Conservation (phyloP, 78 protist species). For the Dictyostelium brefeldianum region DNA sequence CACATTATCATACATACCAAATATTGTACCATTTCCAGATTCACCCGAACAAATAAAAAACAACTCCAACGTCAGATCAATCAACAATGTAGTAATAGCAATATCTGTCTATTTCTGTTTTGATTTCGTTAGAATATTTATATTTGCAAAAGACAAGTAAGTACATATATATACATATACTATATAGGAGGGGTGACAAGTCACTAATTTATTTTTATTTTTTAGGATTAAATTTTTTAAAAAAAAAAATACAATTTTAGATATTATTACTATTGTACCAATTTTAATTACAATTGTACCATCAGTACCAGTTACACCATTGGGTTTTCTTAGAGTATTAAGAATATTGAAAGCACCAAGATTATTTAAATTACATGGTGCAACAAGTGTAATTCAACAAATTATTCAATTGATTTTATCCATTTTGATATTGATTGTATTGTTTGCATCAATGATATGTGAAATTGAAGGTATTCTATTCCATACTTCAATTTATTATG, state of each 20-base stretch:
- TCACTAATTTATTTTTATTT: constrained; percentile 2
- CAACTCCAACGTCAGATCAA: background rate
- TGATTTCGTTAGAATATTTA: constrained; percentile 63
- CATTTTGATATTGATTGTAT: constrained; percentile 50
- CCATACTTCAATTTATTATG: constrained; percentile 50
- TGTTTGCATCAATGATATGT: constrained; percentile 72
- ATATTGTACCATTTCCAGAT: background rate
- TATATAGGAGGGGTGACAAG: too few relatives aligned
- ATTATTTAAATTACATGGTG: constrained; percentile 79
- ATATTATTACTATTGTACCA: constrained; percentile 60
- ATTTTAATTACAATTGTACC: constrained; percentile 67
- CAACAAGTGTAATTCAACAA: constrained; percentile 23
- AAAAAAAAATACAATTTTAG: constrained; percentile 59
- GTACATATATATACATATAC: background rate
- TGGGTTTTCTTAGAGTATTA: constrained; percentile 72
- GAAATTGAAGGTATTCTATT: constrained; percentile 49
- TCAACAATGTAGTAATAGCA: constrained; percentile 12
- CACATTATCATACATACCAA: constrained; percentile 31
- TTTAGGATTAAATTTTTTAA: constrained; percentile 17
- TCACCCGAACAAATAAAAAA: background rate
- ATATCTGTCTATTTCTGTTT: constrained; percentile 31
- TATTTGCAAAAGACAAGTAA: constrained; percentile 67
- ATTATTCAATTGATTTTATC: constrained; percentile 49
- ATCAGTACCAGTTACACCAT: constrained; percentile 59
- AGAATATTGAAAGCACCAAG: constrained; percentile 77